Evolutionary conservation across 345 rosid genomes (phyloP), one percentile per base, ranked within the genome.

Genomic region (Lagerstroemia speciosa): DNA sequence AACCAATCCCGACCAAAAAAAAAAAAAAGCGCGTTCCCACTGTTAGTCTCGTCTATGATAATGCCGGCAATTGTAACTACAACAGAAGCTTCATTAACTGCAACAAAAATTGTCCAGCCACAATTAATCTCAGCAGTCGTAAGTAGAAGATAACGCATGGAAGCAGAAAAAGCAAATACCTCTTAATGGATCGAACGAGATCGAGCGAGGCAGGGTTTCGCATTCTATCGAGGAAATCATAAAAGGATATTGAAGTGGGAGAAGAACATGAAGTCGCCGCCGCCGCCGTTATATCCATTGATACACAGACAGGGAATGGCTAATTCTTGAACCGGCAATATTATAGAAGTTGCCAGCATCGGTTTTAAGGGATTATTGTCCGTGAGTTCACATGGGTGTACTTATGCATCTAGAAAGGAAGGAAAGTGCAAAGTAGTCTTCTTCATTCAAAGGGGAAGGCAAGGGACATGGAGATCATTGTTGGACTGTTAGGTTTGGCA

Each of bases 131-230:
- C 29, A 24, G 60, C 60, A 53, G 12, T n/a, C 1, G 11, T 29
- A 53, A 8, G 60, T 48, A 48, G 53, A 53, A 22, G 8, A 19
- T 0, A 62, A 37, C 1, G n/a, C 22, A 24, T 17, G 27, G 43
- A 64, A 22, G n/a, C n/a, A 7, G 24, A 19, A 16, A 24, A 65
- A 65, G 20, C 30, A 65, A 65, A 40, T 40, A 91, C 97, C 93
- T 84, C 74, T 85, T 84, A 72, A 87, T 82, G 79, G 89, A 84
- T 75, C 86, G 90, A 67, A 82, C 83, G 52, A 78, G 90, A 80
- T 87, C 81, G 67, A 83, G 63, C 26, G 88, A 80, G 71, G 88
- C 80, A 52, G 85, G 87, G 63, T 71, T 83, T 30, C 88, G 83
- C 87, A 86, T 85, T 50, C 78, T 75, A 53, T 80, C 76, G 11